phyloP scores from a whole-genome alignment of 2,329 filamentous ascomycete species.

The Byssoonygena ceratinophila region DNA sequence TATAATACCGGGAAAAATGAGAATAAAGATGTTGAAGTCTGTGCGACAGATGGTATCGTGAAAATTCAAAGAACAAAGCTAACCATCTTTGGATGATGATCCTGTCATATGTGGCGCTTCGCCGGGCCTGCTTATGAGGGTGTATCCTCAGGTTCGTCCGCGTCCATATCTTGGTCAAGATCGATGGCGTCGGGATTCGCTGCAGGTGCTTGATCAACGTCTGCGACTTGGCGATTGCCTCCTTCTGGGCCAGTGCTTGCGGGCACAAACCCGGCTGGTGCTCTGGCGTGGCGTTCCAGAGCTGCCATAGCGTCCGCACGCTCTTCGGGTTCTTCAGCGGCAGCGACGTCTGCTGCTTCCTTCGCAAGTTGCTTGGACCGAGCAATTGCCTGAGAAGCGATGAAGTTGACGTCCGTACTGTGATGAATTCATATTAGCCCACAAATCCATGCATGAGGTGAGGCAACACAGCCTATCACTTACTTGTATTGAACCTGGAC shows the following conservation, averaged over 20 bases:
- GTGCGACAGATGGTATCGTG: neutral
- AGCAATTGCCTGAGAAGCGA: constrained; percentile 87
- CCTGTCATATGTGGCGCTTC: too few species aligned
- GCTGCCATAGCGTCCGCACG: constrained; percentile 76
- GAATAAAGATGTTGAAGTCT: constrained; percentile 3
- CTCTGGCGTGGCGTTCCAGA: constrained; percentile 76
- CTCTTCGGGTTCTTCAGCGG: constrained; percentile 35
- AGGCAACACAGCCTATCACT: constrained; percentile 21
- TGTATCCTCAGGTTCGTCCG: constrained; percentile 5
- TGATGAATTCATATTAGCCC: constrained; percentile 11
- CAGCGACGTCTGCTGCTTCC: constrained; percentile 29
- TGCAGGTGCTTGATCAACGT: constrained; percentile 33
- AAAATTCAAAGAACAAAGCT: neutral
- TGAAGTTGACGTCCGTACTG: constrained; percentile 92
- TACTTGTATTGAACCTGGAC: constrained; percentile 95
- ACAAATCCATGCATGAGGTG: neutral
- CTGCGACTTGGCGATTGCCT: constrained; percentile 42
- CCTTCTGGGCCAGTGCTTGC: constrained; percentile 64
- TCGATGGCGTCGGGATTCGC: constrained; percentile 82
- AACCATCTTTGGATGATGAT: neutral
- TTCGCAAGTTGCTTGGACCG: constrained; percentile 54
- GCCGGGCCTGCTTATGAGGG: neutral
- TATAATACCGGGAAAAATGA: constrained; percentile 1
- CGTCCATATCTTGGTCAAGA: constrained; percentile 48
- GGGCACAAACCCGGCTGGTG: constrained; percentile 82